Conservation (phyloP, 768 basidiomycete genomes). For the Lactifluus volemus region DNA sequence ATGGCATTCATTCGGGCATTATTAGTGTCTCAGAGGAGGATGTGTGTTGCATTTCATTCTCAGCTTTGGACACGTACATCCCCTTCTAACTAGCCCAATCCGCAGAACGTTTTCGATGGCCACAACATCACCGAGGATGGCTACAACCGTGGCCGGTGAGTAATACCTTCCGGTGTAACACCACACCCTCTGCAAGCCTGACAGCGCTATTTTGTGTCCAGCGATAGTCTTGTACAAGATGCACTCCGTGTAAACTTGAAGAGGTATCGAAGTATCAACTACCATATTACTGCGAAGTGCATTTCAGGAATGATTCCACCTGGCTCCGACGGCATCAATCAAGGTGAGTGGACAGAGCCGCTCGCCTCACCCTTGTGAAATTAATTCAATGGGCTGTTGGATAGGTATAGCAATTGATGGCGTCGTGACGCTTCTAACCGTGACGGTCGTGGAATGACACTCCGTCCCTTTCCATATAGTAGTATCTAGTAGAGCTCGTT, state of each 20-base stretch:
- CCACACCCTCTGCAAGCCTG: not conserved
- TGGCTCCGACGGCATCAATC: constrained; percentile 45
- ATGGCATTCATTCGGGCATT: not conserved
- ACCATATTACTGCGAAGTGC: constrained; percentile 37
- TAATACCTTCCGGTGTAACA: not conserved
- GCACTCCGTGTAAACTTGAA: not conserved
- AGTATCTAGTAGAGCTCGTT: no score
- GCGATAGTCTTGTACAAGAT: constrained; percentile 5
- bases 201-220: not conserved
- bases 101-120: constrained; percentile 12
- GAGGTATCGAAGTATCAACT: constrained; percentile 25
- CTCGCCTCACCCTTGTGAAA: not conserved
- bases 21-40: constrained; percentile 22
- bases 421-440: constrained; percentile 11
- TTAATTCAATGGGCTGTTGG: not conserved
- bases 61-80: not conserved
- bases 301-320: constrained; percentile 46
- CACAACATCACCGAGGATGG: constrained; percentile 26
- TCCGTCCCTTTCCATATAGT: no score
- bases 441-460: constrained; percentile 7
- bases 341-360: constrained; percentile 36
- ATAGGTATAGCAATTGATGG: constrained; percentile 17
- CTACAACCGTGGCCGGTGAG: constrained; percentile 28
- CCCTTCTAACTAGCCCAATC: not conserved
- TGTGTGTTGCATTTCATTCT: not conserved